Conservation (phyloP, 2,329 filamentous ascomycete species). For the Aphanocladium album region DNA sequence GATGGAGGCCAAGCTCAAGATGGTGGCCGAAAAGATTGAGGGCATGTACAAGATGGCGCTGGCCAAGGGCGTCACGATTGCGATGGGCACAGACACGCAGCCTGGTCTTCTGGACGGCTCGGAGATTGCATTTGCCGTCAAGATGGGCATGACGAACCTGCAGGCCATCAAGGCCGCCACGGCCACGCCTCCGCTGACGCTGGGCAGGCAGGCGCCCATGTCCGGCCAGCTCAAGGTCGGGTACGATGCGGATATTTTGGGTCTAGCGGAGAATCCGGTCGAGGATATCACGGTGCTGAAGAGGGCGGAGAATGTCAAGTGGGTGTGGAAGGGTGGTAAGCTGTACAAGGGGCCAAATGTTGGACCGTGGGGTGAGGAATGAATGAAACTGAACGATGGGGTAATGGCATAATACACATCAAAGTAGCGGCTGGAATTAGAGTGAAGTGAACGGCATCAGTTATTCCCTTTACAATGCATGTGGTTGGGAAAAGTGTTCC, state of each 20-base stretch:
- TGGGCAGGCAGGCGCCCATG: conserved; percentile 38
- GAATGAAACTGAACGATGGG: too few species aligned
- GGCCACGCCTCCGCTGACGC: conserved; percentile 34
- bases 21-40: conserved; percentile 26
- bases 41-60: conserved; percentile 34
- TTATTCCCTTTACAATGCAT: too few species aligned
- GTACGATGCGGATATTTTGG: conserved; percentile 45
- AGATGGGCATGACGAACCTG: conserved; percentile 44
- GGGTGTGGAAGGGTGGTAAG: conserved; percentile 39
- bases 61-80: conserved; percentile 31
- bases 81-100: conserved; percentile 34
- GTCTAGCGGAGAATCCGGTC: conserved; percentile 36
- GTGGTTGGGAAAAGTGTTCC: too few species aligned
- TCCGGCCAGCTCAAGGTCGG: conserved; percentile 41
- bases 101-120: conserved; percentile 35
- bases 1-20: conserved; percentile 31
- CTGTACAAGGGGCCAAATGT: conserved; percentile 36
- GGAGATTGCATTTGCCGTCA: conserved; percentile 43
- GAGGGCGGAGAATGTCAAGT: conserved; percentile 32
- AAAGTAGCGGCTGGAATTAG: too few species aligned
- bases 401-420: too few species aligned
- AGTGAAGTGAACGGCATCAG: too few species aligned
- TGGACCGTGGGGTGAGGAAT: conserved; percentile 33
- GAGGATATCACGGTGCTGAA: conserved; percentile 37
- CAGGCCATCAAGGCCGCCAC: conserved; percentile 48